phyloP scores from a whole-genome alignment of 495 filamentous ascomycete genomes.

The Podospora didyma region DNA sequence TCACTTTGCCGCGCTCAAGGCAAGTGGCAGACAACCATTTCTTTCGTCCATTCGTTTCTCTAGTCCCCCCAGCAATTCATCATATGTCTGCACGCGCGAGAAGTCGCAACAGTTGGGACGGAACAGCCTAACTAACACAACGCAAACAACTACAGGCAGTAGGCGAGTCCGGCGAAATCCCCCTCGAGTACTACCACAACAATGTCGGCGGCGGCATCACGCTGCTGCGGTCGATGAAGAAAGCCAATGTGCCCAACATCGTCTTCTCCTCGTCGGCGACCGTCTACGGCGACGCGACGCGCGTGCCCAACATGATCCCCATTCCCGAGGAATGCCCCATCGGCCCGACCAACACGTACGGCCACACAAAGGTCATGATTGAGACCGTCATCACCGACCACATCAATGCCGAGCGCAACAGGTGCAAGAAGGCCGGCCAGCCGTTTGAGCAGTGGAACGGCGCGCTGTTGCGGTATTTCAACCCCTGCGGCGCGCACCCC shows the following conservation, averaged over 20 bases:
- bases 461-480: constrained; percentile 94
- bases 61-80: too few relatives aligned
- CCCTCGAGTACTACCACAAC: constrained; percentile 94
- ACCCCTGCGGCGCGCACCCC: constrained; percentile 91
- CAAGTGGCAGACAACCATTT: too few relatives aligned
- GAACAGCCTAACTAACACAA: background rate
- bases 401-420: constrained; percentile 81
- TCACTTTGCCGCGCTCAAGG: constrained; percentile 97
- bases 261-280: constrained; percentile 96
- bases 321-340: constrained; percentile 96
- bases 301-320: constrained; percentile 95
- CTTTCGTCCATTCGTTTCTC: too few relatives aligned
- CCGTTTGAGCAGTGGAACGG: constrained; percentile 82
- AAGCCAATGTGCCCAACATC: constrained; percentile 88
- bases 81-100: too few relatives aligned
- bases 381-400: constrained; percentile 89
- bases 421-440: constrained; percentile 74
- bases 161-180: constrained; percentile 91
- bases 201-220: constrained; percentile 92
- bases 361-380: constrained; percentile 87
- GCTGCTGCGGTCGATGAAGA: constrained; percentile 82
- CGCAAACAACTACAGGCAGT: constrained; percentile 61
- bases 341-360: constrained; percentile 95
- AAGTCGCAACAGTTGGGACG: too few relatives aligned
- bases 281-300: constrained; percentile 96